Percentiles rank a stretch among this genome's conserved stretches.
phyloP scores from a whole-genome alignment of 2,329 filamentous ascomycete genomes.

The Phialemonium atrogriseum region DNA sequence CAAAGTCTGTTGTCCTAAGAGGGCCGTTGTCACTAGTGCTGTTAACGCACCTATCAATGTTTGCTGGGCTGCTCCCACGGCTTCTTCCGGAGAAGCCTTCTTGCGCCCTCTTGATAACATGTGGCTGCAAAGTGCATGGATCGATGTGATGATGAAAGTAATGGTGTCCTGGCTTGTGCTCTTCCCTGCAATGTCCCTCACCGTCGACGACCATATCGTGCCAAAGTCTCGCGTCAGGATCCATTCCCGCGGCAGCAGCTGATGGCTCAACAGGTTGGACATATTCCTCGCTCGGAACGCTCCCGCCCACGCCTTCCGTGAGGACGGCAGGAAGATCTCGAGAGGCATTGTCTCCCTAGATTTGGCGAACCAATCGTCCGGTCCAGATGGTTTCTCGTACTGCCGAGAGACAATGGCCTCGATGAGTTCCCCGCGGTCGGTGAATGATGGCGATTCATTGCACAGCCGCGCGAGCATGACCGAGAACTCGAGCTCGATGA shows the following conservation, averaged over 20 bases:
- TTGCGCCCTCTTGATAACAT: neutral
- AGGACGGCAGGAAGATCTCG: neutral
- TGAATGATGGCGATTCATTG: conserved; percentile 20
- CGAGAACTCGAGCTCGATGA: conserved; percentile 32
- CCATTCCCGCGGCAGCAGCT: conserved; percentile 32
- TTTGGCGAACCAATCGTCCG: conserved; percentile 10
- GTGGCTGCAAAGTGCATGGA: conserved; percentile 21
- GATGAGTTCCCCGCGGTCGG: conserved; percentile 34
- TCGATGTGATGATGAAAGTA: conserved; percentile 24
- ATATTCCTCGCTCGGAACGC: conserved; percentile 29
- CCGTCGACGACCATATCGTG: conserved; percentile 29
- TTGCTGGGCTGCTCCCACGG: neutral
- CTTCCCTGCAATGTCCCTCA: conserved; percentile 24
- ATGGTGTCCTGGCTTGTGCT: conserved; percentile 22
- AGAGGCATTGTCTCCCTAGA: neutral
- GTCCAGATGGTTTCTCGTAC: conserved; percentile 21
- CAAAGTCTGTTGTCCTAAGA: neutral
- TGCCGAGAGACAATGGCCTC: conserved; percentile 22
- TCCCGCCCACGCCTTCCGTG: neutral
- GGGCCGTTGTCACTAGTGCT: neutral
- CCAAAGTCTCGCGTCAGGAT: conserved; percentile 32
- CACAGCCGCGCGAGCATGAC: conserved; percentile 34
- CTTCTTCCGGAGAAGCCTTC: too few species aligned
- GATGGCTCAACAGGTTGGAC: conserved; percentile 23
- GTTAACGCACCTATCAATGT: neutral